Evolutionary conservation across 2,329 filamentous ascomycete genomes (phyloP).

Genomic region (Aquanectria penicillioides): DNA sequence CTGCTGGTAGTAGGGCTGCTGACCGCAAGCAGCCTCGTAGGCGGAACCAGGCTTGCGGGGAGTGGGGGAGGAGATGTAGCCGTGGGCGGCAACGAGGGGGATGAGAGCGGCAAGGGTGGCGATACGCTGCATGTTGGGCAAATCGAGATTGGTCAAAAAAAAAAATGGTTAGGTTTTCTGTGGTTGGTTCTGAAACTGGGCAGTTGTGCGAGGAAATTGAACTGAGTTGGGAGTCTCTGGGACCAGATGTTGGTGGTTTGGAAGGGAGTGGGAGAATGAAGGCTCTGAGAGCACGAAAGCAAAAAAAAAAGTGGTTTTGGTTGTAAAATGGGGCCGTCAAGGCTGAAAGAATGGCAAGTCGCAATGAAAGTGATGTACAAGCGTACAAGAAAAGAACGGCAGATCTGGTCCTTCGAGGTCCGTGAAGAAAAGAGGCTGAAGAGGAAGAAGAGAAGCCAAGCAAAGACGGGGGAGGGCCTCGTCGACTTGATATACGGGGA

Average conservation of each 20-base stretch:
- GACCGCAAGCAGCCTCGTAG: slow-evolving; percentile 56
- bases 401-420: slow-evolving; percentile 46
- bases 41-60: slow-evolving; percentile 55
- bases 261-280: slow-evolving; percentile 33
- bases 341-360: slow-evolving; percentile 41
- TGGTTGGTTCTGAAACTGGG: background rate
- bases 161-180: slow-evolving; percentile 5
- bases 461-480: background rate
- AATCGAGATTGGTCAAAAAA: background rate
- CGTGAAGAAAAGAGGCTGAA: slow-evolving; percentile 40
- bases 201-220: slow-evolving; percentile 7
- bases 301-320: slow-evolving; percentile 1
- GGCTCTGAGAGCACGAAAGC: slow-evolving; percentile 25
- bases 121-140: slow-evolving; percentile 37
- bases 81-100: slow-evolving; percentile 53
- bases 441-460: slow-evolving; percentile 1
- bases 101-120: slow-evolving; percentile 38
- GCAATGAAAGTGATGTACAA: slow-evolving; percentile 43
- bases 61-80: slow-evolving; percentile 53
- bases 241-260: slow-evolving; percentile 44
- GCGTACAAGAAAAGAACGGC: slow-evolving; percentile 43
- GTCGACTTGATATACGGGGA: slow-evolving; percentile 38
- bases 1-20: slow-evolving; percentile 49
- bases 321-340: slow-evolving; percentile 44
- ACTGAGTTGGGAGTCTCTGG: slow-evolving; percentile 35